phyloP scores from a whole-genome alignment of 805 yeast species.

The Torulaspora delbrueckii region DNA sequence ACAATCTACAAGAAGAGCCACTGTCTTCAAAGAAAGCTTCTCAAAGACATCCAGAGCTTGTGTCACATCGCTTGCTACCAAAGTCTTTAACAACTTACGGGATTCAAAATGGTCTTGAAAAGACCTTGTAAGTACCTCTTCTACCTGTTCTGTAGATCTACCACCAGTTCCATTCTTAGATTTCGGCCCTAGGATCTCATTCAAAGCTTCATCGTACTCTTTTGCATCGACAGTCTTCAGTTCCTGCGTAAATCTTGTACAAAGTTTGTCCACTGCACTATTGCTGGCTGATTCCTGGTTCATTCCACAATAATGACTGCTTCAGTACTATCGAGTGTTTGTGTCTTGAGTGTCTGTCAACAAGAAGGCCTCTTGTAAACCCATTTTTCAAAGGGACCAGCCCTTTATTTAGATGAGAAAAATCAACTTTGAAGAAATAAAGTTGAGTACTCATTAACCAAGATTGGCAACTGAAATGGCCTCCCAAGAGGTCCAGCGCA shows the following conservation, averaged over 20 bases:
- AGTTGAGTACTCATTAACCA: not conserved
- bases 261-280: constrained; percentile 13
- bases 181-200: constrained; percentile 14
- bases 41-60: constrained; percentile 23
- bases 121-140: constrained; percentile 23
- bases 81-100: constrained; percentile 13
- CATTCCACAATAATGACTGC: not conserved
- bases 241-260: constrained; percentile 16
- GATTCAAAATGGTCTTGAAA: constrained; percentile 30
- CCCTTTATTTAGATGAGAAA: not conserved
- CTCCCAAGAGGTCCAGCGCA: not conserved
- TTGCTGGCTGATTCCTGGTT: not conserved
- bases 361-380: not conserved
- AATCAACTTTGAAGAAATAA: not conserved
- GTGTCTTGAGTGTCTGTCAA: not conserved
- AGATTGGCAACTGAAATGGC: not conserved
- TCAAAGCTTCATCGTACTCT: constrained; percentile 19
- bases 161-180: not conserved
- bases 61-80: constrained; percentile 15
- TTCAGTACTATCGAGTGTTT: not conserved
- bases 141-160: constrained; percentile 14
- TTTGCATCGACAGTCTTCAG: constrained; percentile 13
- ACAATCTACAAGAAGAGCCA: constrained; percentile 23
- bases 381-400: not conserved
- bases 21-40: constrained; percentile 16